Evolutionary conservation across 2,329 filamentous ascomycete genomes (phyloP), one percentile per base, ranked within the genome.

Genomic region (Ceratocystis diversiconidia): DNA sequence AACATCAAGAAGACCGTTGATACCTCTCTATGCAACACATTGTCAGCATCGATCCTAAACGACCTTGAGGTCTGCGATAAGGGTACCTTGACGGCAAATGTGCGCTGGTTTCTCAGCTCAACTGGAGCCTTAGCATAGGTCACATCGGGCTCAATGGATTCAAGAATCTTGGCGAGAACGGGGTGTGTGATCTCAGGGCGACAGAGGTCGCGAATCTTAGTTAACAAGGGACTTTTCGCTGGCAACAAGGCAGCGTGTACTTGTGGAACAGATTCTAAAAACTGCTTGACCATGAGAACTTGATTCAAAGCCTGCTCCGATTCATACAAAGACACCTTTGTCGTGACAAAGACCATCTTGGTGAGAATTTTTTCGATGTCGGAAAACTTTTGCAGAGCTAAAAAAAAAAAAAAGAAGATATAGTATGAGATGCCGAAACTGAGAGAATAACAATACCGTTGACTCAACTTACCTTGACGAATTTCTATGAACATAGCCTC

Each of bases 1-100:
- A 46, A 96, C 88, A 74, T 96, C 92, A 3, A 97, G 82, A 66
- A 96, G 82, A 1, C 89, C 89, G 70, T 90, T 91, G 52, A 94
- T 85, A 0, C 90, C 89, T 59, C 90, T 85, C 82, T 89, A 25
- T 3, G 3, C 19, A 22, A 22, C 25, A 3, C 7, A 5, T 30
- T 61, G 30, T 15, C n/a, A 59, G 7, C 5, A n/a, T n/a, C n/a
- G 3, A 59, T 32, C 28, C 15, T 10, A 36, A 28, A 59, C 6
- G 28, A 32, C 3, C 10, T 30, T 59, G 30, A 8, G n/a, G n/a
- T 17, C 30, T 59, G 32, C 5, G 6, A 36, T 59, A 17, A 17
- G 8, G 15, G 1, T 71, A 85, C 84, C 76, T 88, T 94, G 41
- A 97, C 87, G 25, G 92, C 92, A 76, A 95, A 96, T 0, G 88